A percentile compares a stretch with the other conserved stretches of the same genome.
phyloP scores from a whole-genome alignment of 2,329 filamentous ascomycete genomes.

The Pseudomassariella vexata region DNA sequence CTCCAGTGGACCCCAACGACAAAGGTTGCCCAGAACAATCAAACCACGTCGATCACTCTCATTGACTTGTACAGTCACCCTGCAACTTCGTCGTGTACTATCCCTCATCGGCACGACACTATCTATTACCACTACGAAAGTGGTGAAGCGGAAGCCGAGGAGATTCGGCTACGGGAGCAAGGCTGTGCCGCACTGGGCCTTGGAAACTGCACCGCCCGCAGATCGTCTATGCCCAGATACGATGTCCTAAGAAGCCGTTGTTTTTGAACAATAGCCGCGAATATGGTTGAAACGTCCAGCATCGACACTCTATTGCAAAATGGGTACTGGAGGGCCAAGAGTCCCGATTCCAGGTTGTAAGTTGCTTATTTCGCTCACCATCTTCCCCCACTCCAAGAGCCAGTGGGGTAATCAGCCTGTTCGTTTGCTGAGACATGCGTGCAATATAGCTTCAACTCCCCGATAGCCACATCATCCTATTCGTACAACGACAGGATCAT shows the following conservation, averaged over 20 bases:
- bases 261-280: slow-evolving; percentile 9
- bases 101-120: no score
- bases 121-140: not conserved
- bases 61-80: no score
- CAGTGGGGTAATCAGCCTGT: slow-evolving; percentile 4
- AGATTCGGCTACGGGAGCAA: slow-evolving; percentile 4
- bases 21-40: no score
- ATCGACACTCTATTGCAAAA: slow-evolving; percentile 21
- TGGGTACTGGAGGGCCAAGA: slow-evolving; percentile 20
- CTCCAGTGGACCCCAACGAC: no score
- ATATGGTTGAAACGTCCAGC: slow-evolving; percentile 19
- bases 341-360: slow-evolving; percentile 7
- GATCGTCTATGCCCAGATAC: slow-evolving; percentile 10
- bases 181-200: slow-evolving; percentile 15
- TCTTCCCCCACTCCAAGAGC: slow-evolving; percentile 1
- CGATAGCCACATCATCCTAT: slow-evolving; percentile 11
- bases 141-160: slow-evolving; percentile 2
- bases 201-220: slow-evolving; percentile 11
- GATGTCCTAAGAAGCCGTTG: slow-evolving; percentile 15
- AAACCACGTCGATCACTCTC: no score
- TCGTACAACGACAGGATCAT: slow-evolving; percentile 14
- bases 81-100: no score
- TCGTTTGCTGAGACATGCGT: slow-evolving; percentile 13
- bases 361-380: slow-evolving; percentile 3
- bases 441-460: slow-evolving; percentile 11